A percentile compares a stretch with the other conserved stretches of the same genome.
Conservation (phyloP, 306 rosid genomes). For the cucumber (Cucumis sativus) region DNA sequence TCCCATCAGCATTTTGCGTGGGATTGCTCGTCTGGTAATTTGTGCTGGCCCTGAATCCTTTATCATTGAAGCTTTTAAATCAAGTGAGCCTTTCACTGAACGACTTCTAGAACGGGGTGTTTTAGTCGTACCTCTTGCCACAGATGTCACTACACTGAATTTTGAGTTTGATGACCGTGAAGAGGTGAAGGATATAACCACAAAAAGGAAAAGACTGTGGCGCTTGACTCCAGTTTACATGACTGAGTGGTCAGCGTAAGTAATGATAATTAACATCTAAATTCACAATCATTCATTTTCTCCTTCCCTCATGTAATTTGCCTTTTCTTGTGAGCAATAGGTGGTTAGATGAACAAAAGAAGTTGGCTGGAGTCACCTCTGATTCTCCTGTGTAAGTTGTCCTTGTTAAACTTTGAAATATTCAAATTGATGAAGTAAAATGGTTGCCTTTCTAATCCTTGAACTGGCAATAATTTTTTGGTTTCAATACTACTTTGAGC, state of each 20-base stretch:
- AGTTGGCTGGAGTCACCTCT: constrained; percentile 60
- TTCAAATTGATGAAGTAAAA: background rate
- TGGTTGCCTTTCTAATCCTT: background rate
- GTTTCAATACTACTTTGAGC: background rate
- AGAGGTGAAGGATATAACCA: constrained; percentile 28
- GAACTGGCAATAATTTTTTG: background rate
- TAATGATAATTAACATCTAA: background rate
- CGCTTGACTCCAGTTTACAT: constrained; percentile 50
- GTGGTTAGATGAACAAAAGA: constrained; percentile 91
- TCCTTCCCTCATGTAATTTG: background rate
- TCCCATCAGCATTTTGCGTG: constrained; percentile 56
- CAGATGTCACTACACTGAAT: constrained; percentile 46
- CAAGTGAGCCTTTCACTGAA: constrained; percentile 64
- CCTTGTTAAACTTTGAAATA: background rate
- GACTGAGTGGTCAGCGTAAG: constrained; percentile 74
- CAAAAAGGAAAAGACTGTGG: constrained; percentile 78
- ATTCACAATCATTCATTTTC: background rate
- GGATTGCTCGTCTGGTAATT: constrained; percentile 75
- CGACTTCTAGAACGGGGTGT: constrained; percentile 77
- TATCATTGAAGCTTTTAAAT: constrained; percentile 49
- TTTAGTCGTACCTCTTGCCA: constrained; percentile 66
- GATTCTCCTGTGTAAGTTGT: constrained; percentile 86
- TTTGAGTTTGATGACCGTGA: constrained; percentile 55
- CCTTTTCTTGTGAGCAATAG: constrained; percentile 20
- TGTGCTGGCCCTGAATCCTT: constrained; percentile 75